Conservation (phyloP, 345 rosid genomes). For the Salix udensis region DNA sequence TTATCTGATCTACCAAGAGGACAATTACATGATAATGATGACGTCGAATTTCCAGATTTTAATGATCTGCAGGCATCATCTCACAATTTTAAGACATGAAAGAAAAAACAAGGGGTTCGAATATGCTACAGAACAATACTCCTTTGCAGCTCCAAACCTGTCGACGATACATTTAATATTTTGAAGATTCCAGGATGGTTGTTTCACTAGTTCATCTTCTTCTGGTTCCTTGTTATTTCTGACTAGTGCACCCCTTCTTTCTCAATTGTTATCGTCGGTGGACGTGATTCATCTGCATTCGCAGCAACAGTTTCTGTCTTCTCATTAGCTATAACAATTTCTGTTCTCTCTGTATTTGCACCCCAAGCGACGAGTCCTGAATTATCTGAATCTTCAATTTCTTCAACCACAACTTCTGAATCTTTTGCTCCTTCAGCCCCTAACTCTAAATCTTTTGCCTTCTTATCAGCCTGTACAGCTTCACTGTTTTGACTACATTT, state of each 20-base stretch:
- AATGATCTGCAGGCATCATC: background rate
- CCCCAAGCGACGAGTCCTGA: too few relatives aligned
- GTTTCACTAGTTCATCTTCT: too few relatives aligned
- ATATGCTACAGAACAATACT: too few relatives aligned
- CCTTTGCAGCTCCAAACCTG: too few relatives aligned
- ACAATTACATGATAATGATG: background rate
- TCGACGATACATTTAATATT: too few relatives aligned
- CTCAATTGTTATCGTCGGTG: background rate
- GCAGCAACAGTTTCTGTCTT: background rate
- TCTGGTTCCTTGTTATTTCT: background rate
- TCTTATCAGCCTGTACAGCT: background rate
- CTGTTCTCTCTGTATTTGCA: background rate
- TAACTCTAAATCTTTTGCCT: background rate
- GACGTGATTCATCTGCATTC: background rate
- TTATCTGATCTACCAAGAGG: background rate
- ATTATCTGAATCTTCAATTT: too few relatives aligned
- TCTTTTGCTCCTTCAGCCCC: background rate
- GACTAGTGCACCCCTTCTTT: background rate
- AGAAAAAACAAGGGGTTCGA: background rate
- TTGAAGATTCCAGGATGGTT: too few relatives aligned
- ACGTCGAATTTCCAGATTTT: background rate
- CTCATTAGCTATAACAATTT: background rate
- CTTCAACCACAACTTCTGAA: background rate
- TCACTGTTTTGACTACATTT: conserved; percentile 8
- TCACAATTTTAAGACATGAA: background rate